phyloP scores from a whole-genome alignment of 306 rosid species.

The Trifolium fragiferum region DNA sequence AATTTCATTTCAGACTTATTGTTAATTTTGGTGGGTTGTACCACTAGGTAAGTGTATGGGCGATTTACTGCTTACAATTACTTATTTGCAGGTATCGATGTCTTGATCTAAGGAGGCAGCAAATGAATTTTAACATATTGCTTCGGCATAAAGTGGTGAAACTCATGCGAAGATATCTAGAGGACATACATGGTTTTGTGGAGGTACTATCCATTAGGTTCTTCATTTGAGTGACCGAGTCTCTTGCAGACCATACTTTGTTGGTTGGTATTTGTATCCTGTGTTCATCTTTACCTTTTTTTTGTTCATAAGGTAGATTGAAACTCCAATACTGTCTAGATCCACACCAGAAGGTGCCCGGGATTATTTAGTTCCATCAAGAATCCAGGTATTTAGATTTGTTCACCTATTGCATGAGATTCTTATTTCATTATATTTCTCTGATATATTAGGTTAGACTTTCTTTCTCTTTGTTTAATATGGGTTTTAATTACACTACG shows the following conservation, averaged over 20 bases:
- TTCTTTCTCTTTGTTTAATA: slow-evolving; percentile 2
- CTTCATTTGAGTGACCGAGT: slow-evolving; percentile 8
- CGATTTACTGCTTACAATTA: slow-evolving; percentile 38
- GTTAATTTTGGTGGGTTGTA: neutral
- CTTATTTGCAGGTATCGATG: slow-evolving; percentile 72
- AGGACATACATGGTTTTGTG: slow-evolving; percentile 83
- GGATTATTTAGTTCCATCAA: slow-evolving; percentile 95
- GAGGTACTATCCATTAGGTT: slow-evolving; percentile 69
- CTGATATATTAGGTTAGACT: slow-evolving; percentile 9
- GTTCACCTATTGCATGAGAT: slow-evolving; percentile 30
- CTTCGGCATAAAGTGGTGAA: slow-evolving; percentile 88
- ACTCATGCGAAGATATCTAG: slow-evolving; percentile 83
- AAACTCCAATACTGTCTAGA: slow-evolving; percentile 97
- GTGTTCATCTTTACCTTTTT: slow-evolving; percentile 54
- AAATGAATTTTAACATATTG: slow-evolving; percentile 83
- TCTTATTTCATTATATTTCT: slow-evolving; percentile 33
- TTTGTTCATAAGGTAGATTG: slow-evolving; percentile 92
- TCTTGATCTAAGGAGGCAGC: slow-evolving; percentile 87
- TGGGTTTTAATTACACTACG: slow-evolving; percentile 2
- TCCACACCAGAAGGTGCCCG: slow-evolving; percentile 99
- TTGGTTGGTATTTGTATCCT: slow-evolving; percentile 33
- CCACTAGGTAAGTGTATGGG: neutral
- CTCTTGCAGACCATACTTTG: slow-evolving; percentile 15
- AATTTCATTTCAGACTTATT: neutral
- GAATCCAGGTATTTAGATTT: slow-evolving; percentile 80